Percentiles rank a stretch among this genome's conserved stretches.
Conservation (phyloP, 2,329 filamentous ascomycete species). For the Cladophialophora immunda region DNA sequence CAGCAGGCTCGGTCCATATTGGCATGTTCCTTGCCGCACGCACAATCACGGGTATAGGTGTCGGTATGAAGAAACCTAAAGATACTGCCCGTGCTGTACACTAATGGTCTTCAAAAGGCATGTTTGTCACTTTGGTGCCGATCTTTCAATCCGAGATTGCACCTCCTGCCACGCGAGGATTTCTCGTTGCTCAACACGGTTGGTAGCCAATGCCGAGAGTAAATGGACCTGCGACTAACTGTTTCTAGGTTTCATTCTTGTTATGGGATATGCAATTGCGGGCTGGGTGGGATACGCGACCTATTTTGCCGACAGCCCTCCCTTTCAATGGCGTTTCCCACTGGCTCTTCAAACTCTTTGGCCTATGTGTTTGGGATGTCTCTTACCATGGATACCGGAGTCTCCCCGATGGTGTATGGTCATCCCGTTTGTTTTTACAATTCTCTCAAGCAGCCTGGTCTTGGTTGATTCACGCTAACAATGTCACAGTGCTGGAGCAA, state of each 20-base stretch:
- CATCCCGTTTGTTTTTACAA: no score
- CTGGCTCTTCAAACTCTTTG: slow-evolving; percentile 52
- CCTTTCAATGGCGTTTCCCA: slow-evolving; percentile 59
- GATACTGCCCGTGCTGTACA: no score
- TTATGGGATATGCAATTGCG: slow-evolving; percentile 57
- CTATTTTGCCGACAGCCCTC: slow-evolving; percentile 51
- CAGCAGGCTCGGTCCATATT: slow-evolving; percentile 2
- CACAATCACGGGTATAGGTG: not conserved
- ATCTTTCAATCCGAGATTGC: slow-evolving; percentile 20
- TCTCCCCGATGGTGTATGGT: slow-evolving; percentile 59
- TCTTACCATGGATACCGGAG: slow-evolving; percentile 53
- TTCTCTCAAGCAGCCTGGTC: no score
- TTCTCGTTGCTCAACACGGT: slow-evolving; percentile 56
- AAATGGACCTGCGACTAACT: not conserved
- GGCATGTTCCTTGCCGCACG: slow-evolving; percentile 19
- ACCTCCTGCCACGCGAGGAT: slow-evolving; percentile 45
- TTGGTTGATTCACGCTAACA: not conserved
- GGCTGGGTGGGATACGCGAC: slow-evolving; percentile 55
- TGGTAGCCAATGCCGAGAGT: slow-evolving; percentile 31
- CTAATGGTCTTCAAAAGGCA: slow-evolving; percentile 8
- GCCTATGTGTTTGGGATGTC: slow-evolving; percentile 50
- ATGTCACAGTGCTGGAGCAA: slow-evolving; percentile 49
- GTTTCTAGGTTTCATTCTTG: slow-evolving; percentile 48
- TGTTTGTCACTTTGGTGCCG: slow-evolving; percentile 9
- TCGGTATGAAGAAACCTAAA: no score